A percentile compares a stretch with the other conserved stretches of the same genome.
Conservation (phyloP, 2,329 filamentous ascomycete genomes). For the Verticillium tricorpus region DNA sequence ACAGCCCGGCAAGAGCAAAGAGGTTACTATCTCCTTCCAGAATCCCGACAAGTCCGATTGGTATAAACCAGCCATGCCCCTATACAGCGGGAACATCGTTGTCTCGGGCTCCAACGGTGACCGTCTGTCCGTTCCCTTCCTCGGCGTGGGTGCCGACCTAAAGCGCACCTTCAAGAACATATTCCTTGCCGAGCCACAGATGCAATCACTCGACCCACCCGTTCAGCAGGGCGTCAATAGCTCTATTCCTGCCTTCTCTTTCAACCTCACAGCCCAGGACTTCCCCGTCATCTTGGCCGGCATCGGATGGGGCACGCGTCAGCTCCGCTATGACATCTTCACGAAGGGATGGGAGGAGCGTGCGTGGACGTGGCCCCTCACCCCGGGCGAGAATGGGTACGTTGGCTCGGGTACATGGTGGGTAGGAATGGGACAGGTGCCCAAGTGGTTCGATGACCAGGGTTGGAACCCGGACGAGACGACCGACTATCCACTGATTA, state of each 20-base stretch:
- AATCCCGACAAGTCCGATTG: constrained; percentile 15
- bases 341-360: constrained; percentile 30
- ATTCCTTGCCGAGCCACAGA: constrained; percentile 7
- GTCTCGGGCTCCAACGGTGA: constrained; percentile 24
- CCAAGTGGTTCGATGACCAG: constrained; percentile 13
- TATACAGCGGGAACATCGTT: constrained; percentile 29
- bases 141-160: constrained; percentile 19
- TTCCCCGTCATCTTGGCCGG: constrained; percentile 15
- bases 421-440: constrained; percentile 12
- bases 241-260: constrained; percentile 8
- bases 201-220: not conserved
- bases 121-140: constrained; percentile 26
- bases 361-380: constrained; percentile 37
- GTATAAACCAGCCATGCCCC: constrained; percentile 17
- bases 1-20: constrained; percentile 18
- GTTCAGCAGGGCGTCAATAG: not conserved
- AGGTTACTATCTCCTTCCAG: constrained; percentile 22
- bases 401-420: constrained; percentile 31
- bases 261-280: constrained; percentile 12
- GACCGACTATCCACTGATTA: constrained; percentile 17
- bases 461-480: constrained; percentile 17
- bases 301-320: constrained; percentile 15
- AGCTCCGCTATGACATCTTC: constrained; percentile 27
- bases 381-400: constrained; percentile 30
- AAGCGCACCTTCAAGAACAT: constrained; percentile 15